These are phyloP conservation scores for Tylopilus balloui DNA, from an alignment of 768 basidiomycete genomes.

Conservation along the genomic window DNA sequence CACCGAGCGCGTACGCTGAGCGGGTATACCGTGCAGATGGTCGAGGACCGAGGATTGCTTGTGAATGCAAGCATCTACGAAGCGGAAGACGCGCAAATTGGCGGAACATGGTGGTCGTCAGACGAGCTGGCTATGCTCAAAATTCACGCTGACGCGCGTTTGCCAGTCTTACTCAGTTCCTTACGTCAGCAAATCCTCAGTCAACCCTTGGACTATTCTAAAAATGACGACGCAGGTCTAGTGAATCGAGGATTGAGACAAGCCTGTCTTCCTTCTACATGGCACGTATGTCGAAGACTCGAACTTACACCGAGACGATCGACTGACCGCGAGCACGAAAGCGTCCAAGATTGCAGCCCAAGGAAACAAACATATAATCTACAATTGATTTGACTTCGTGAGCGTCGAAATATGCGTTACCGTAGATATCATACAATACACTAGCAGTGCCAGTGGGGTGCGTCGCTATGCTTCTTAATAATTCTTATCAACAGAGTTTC, in stretches of 20 bases:
- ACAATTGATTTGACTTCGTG: constrained; percentile 9
- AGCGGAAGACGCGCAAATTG: constrained; percentile 50
- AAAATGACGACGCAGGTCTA: too few relatives aligned
- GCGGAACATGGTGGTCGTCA: constrained; percentile 44
- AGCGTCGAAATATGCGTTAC: constrained; percentile 5
- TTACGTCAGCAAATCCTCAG: constrained; percentile 19
- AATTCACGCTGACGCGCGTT: constrained; percentile 18
- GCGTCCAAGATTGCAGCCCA: neutral
- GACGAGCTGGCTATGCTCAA: constrained; percentile 7
- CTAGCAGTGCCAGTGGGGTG: constrained; percentile 5
- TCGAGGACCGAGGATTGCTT: constrained; percentile 20
- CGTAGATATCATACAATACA: constrained; percentile 20
- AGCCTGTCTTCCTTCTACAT: too few relatives aligned
- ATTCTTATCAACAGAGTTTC: constrained; percentile 10
- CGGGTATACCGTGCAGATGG: constrained; percentile 25
- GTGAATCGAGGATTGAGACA: too few relatives aligned
- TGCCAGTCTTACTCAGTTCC: constrained; percentile 21
- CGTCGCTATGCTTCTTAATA: constrained; percentile 5
- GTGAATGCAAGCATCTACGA: constrained; percentile 50
- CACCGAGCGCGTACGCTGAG: constrained; percentile 37
- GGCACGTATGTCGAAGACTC: neutral
- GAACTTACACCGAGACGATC: neutral
- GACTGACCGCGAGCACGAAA: neutral
- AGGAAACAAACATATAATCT: constrained; percentile 1
- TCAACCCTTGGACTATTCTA: too few relatives aligned